Conservation (phyloP, 2,329 filamentous ascomycete genomes). For the Sclerotiophoma versabilis region DNA sequence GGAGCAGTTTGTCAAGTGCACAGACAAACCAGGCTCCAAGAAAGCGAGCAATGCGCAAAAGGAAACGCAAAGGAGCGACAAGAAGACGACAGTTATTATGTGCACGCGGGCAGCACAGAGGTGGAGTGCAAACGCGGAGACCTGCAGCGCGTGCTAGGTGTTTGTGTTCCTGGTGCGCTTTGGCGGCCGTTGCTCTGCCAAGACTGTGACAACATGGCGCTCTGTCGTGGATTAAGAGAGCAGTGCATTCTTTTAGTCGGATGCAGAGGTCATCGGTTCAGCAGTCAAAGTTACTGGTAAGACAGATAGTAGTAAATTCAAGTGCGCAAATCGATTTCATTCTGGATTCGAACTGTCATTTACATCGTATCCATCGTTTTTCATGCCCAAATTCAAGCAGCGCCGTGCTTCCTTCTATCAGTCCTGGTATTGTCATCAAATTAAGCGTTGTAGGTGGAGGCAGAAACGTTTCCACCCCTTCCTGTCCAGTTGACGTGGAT, state of each 20-base stretch:
- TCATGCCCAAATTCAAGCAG: conserved; percentile 26
- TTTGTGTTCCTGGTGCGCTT: conserved; percentile 17
- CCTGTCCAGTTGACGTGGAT: conserved; percentile 99
- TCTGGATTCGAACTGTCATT: conserved; percentile 31
- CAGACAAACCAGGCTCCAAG: conserved; percentile 1
- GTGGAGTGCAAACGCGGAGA: conserved; percentile 16
- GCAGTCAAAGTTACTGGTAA: neutral
- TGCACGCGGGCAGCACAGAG: conserved; percentile 31
- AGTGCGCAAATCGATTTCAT: conserved; percentile 31
- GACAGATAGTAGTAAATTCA: neutral
- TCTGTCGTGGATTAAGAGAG: neutral
- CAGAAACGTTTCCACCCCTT: conserved; percentile 94
- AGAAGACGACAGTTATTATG: conserved; percentile 39
- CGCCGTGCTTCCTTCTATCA: conserved; percentile 20
- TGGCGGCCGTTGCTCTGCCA: conserved; percentile 11
- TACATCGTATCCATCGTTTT: conserved; percentile 33
- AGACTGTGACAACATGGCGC: conserved; percentile 3
- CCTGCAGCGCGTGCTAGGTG: conserved; percentile 31
- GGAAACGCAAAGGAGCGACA: conserved; percentile 51
- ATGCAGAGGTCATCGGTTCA: too few species aligned
- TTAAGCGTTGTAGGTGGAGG: conserved; percentile 97
- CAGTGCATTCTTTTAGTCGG: neutral
- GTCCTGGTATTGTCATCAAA: conserved; percentile 24
- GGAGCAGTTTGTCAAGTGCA: conserved; percentile 11
- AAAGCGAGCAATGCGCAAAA: conserved; percentile 46